Percentiles rank a stretch among this genome's conserved stretches.
phyloP scores from a whole-genome alignment of 192 early-diverging fungal genomes.

The Entomortierella lignicola region DNA sequence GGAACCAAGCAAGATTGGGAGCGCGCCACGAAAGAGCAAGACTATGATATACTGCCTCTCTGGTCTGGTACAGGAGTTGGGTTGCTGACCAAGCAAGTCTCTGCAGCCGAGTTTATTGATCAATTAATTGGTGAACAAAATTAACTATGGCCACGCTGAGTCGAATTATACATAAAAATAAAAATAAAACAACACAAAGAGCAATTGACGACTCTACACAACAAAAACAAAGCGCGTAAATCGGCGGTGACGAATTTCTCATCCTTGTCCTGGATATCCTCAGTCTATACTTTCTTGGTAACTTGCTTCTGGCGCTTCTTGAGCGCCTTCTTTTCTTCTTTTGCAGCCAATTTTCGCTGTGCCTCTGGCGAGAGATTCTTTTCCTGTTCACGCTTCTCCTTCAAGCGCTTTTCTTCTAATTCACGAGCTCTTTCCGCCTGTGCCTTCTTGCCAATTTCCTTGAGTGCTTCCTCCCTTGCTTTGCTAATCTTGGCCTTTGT shows the following conservation, averaged over 20 bases:
- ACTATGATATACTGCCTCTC: conserved; percentile 32
- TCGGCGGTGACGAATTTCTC: not conserved
- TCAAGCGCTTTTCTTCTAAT: conserved; percentile 38
- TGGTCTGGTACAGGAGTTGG: conserved; percentile 47
- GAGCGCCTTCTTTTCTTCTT: conserved; percentile 45
- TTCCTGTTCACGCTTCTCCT: conserved; percentile 46
- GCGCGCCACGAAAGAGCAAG: conserved; percentile 21
- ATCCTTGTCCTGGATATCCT: not conserved
- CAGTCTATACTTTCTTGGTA: conserved; percentile 24
- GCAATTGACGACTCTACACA: not conserved
- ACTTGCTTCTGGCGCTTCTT: conserved; percentile 50
- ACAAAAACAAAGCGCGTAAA: too few relatives aligned
- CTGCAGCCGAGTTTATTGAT: conserved; percentile 45
- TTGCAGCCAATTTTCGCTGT: conserved; percentile 50
- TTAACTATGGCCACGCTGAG: not conserved
- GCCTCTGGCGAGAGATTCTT: conserved; percentile 51
- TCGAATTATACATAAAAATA: not conserved
- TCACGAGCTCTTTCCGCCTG: conserved; percentile 34
- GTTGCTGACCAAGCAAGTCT: conserved; percentile 39
- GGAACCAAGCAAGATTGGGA: conserved; percentile 30
- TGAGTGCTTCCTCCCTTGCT: conserved; percentile 40
- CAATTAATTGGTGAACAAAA: conserved; percentile 5
- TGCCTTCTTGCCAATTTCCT: conserved; percentile 41
- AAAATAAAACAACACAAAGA: not conserved
- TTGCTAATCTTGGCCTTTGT: conserved; percentile 47